phyloP scores from a whole-genome alignment of 1,139 yeast genomes.

The Candida neerlandica region DNA sequence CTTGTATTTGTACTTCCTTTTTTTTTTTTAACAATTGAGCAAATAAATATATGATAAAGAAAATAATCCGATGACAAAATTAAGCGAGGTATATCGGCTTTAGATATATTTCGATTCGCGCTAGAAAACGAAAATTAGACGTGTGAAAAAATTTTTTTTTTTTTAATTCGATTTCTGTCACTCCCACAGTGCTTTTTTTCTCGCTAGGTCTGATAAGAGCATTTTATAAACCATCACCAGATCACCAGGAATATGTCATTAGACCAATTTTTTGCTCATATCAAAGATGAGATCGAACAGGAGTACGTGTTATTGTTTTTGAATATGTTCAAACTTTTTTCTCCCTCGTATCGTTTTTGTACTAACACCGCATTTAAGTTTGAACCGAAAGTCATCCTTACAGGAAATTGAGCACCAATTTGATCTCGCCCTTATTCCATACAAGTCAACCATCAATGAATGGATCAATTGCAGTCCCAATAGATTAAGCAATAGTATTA shows the following conservation, averaged over 20 bases:
- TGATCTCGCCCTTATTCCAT: conserved; percentile 16
- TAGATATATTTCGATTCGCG: neutral
- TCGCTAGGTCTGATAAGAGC: neutral
- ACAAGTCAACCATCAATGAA: conserved; percentile 13
- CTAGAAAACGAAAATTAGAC: no score
- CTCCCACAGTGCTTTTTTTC: neutral
- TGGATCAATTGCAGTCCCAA: conserved; percentile 11
- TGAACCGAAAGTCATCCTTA: conserved; percentile 14
- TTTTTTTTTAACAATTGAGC: no score
- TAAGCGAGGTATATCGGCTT: neutral
- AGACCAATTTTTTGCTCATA: conserved; percentile 15
- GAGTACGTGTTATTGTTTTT: conserved; percentile 13
- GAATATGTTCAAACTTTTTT: no score
- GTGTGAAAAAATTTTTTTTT: conserved; percentile 1
- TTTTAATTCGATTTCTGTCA: no score
- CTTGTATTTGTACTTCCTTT: neutral
- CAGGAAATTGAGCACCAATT: conserved; percentile 18
- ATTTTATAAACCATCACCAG: neutral
- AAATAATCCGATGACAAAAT: no score
- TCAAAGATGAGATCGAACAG: conserved; percentile 16
- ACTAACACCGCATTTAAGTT: conserved; percentile 9
- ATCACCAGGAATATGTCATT: conserved; percentile 10
- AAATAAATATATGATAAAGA: no score
- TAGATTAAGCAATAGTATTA: conserved; percentile 6
- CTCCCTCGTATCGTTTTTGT: conserved; percentile 2